Evolutionary conservation across 2,329 filamentous ascomycete genomes (phyloP).

Genomic region (Cucurbitaria berberidis): DNA sequence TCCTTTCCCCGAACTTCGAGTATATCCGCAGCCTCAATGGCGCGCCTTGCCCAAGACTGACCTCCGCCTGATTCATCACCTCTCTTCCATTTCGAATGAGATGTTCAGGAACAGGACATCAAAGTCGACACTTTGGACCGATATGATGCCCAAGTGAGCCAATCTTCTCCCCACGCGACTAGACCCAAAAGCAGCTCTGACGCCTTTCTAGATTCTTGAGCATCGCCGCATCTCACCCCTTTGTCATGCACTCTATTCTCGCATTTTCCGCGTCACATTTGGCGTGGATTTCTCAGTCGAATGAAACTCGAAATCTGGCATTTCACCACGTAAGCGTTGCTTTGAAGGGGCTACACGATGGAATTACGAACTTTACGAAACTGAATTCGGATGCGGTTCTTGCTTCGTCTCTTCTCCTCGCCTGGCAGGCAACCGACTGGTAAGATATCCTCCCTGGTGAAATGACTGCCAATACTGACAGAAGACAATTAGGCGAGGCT

Average conservation of each 20-base stretch:
- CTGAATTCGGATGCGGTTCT: conserved; percentile 90
- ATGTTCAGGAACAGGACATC: conserved; percentile 78
- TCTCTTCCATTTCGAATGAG: conserved; percentile 84
- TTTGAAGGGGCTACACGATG: conserved; percentile 84
- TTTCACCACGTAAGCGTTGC: conserved; percentile 88
- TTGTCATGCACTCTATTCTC: conserved; percentile 92
- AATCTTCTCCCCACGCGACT: conserved; percentile 21
- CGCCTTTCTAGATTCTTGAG: conserved; percentile 70
- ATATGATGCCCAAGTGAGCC: conserved; percentile 87
- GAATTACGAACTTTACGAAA: conserved; percentile 82
- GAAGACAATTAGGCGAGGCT: conserved; percentile 71
- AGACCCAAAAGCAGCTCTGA: conserved; percentile 29
- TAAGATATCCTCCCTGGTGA: conserved; percentile 56
- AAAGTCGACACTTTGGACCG: conserved; percentile 89
- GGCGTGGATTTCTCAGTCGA: conserved; percentile 85
- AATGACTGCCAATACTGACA: conserved; percentile 12
- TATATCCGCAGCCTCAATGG: conserved; percentile 77
- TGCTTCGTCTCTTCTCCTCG: conserved; percentile 87
- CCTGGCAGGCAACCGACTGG: conserved; percentile 97
- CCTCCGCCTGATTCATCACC: conserved; percentile 86
- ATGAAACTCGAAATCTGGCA: conserved; percentile 83
- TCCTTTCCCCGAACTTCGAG: conserved; percentile 80
- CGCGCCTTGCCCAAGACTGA: conserved; percentile 77
- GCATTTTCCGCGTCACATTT: conserved; percentile 95
- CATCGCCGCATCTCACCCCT: conserved; percentile 79